Evolutionary conservation across 2,329 filamentous ascomycete genomes (phyloP).

Genomic region (Alternaria postmessia): DNA sequence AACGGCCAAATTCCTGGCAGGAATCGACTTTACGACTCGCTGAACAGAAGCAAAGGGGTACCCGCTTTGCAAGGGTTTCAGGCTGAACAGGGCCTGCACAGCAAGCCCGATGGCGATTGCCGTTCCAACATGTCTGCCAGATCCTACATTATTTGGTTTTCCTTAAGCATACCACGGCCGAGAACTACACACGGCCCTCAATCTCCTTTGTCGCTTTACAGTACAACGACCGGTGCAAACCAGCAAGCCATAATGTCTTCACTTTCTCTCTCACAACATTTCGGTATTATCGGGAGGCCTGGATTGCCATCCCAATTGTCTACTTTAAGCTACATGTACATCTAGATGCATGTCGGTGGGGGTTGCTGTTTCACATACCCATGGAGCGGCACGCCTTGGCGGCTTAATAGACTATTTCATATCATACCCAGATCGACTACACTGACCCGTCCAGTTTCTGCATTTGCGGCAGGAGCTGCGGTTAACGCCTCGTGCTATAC

Average conservation of each 20-base stretch:
- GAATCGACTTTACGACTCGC: slow-evolving; percentile 29
- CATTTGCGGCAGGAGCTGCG: slow-evolving; percentile 4
- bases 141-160: slow-evolving; percentile 10
- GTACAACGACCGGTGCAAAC: slow-evolving; percentile 27
- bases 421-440: slow-evolving; percentile 14
- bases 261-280: slow-evolving; percentile 28
- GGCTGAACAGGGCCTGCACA: slow-evolving; percentile 33
- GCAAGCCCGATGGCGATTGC: slow-evolving; percentile 7
- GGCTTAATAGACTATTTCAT: slow-evolving; percentile 41
- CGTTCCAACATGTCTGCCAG: not conserved
- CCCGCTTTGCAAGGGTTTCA: slow-evolving; percentile 40
- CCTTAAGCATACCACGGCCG: not conserved
- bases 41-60: slow-evolving; percentile 44
- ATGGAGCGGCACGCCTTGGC: slow-evolving; percentile 31
- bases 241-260: slow-evolving; percentile 30
- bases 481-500: not conserved
- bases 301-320: slow-evolving; percentile 14
- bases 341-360: slow-evolving; percentile 24
- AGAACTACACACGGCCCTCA: not conserved
- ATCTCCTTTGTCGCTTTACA: slow-evolving; percentile 10
- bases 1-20: slow-evolving; percentile 28
- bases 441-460: slow-evolving; percentile 1
- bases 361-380: slow-evolving; percentile 33
- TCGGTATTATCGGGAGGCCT: slow-evolving; percentile 27
- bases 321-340: slow-evolving; percentile 26